Percentiles rank a stretch among this genome's conserved stretches.
These are phyloP conservation scores for Pulveroboletus sp. DNA, from an alignment of 768 basidiomycete genomes.

Conservation along the genomic window DNA sequence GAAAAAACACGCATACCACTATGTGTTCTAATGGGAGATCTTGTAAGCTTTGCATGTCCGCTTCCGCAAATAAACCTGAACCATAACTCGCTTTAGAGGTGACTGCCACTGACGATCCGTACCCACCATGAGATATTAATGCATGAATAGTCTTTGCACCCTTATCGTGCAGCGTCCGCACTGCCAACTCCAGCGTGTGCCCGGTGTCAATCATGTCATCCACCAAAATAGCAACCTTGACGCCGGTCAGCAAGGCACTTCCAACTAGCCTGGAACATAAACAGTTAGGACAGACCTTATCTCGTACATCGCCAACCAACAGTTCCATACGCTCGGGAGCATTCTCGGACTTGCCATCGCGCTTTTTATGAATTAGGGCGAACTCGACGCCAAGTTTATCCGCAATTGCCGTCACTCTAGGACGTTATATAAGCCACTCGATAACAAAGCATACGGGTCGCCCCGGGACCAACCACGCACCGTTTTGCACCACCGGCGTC, in stretches of 20 bases:
- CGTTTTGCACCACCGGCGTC: constrained; percentile 99
- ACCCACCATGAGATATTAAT: constrained; percentile 86
- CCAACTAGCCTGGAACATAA: not conserved
- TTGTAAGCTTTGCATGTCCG: constrained; percentile 64
- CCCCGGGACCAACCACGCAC: constrained; percentile 44
- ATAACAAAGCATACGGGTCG: not conserved
- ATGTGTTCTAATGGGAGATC: constrained; percentile 78
- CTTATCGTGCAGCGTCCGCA: constrained; percentile 80
- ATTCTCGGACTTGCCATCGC: constrained; percentile 62
- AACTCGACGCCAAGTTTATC: constrained; percentile 96
- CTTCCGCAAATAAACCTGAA: constrained; percentile 76
- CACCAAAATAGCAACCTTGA: constrained; percentile 86
- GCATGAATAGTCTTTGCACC: constrained; percentile 88
- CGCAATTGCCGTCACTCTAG: constrained; percentile 88
- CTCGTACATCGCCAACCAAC: constrained; percentile 90
- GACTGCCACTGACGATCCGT: constrained; percentile 1
- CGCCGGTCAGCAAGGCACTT: constrained; percentile 6
- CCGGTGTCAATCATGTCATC: constrained; percentile 99
- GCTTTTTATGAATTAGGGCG: constrained; percentile 91
- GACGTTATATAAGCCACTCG: constrained; percentile 3
- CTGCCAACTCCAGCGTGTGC: constrained; percentile 81
- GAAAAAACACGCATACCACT: constrained; percentile 53
- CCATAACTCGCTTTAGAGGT: constrained; percentile 5
- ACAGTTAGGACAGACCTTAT: constrained; percentile 53
- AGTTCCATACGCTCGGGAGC: constrained; percentile 87